Base-by-base conservation (phyloP, 2,329 filamentous ascomycete genomes). In the Xylariaceae sp. region DNA sequence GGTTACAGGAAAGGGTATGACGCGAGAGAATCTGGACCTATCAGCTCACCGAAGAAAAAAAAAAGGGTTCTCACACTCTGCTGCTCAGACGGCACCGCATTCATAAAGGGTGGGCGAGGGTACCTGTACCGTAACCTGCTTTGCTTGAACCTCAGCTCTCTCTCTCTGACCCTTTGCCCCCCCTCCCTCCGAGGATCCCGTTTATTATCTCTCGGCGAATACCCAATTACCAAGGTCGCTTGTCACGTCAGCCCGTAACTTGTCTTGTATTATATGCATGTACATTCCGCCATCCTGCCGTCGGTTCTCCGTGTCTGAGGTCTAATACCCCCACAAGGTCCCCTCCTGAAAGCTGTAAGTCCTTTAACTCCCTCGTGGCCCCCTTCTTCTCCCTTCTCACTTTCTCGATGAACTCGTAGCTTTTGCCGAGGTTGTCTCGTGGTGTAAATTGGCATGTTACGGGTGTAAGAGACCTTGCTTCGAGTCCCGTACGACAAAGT, bases 401-500 rank as follows among this genome's bases (percentile, higher is more conserved):
- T 30, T 39, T 15, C 13, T 51, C 44, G 30, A 45, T 35, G 54
- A 17, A 48, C 55, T 45, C 30, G 52, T 54, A 60, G 17, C 17
- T 2, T 56, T 53, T 64, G 44, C 52, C 53, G 50, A 23, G 11
- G 53, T 55, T 59, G 60, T 54, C 45, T 57, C 53, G 53, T 17
- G 53, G 53, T 55, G 53, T 58, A 56, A 53, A 53, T 58, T 51
- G 53, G n/a, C 49, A 39, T 57, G 58, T 61, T 37, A 56, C 56
- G 15, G 58, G 41, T 53, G 30, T 62, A 37, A 51, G 48, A 59
- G 58, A 48, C 41, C 62, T 30, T 53, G 53, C 56, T 56, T 51
- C 61, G 54, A 55, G 49, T 30, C 56, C 41, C 41, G 53, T 60
- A 56, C 17, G 49, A 57, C 56, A 68, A 70, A 68, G 60, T 61